These are phyloP conservation scores for Aspergillus clavatus DNA, from an alignment of 2,329 filamentous ascomycete species.

Conservation along the genomic window DNA sequence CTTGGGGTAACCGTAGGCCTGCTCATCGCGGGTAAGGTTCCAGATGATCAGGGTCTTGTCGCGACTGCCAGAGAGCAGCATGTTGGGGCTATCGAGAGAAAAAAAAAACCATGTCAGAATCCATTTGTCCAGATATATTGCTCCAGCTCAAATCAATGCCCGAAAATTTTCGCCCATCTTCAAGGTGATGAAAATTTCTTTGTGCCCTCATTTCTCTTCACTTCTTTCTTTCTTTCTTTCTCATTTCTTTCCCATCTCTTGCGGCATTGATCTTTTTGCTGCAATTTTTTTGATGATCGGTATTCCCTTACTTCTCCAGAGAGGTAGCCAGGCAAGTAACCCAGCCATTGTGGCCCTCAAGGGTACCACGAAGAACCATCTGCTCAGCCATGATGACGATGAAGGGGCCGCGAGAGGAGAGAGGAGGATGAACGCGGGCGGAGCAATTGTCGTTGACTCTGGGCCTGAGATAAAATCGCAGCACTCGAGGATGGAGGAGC, in stretches of 20 bases:
- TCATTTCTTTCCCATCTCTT: constrained; percentile 5
- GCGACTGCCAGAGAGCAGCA: constrained; percentile 95
- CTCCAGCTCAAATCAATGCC: constrained; percentile 14
- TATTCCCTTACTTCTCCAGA: constrained; percentile 81
- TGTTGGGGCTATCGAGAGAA: constrained; percentile 71
- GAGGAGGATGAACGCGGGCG: constrained; percentile 35
- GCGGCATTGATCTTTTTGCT: constrained; percentile 10
- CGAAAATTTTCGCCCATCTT: constrained; percentile 5
- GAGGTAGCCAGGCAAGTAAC: constrained; percentile 98
- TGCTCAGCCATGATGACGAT: constrained; percentile 73
- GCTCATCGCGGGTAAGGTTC: constrained; percentile 99
- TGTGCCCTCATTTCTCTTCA: too few species aligned
- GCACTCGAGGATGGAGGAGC: constrained; percentile 33
- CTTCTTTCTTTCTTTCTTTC: too few species aligned
- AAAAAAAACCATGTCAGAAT: constrained; percentile 34
- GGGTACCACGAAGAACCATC: constrained; percentile 92
- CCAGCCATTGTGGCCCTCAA: constrained; percentile 99
- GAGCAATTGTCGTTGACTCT: constrained; percentile 40
- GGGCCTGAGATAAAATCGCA: constrained; percentile 36
- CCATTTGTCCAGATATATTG: constrained; percentile 23
- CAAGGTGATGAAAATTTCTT: too few species aligned
- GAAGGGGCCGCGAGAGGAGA: constrained; percentile 35
- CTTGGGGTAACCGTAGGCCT: constrained; percentile 98
- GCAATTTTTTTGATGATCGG: constrained; percentile 10
- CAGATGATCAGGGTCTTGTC: constrained; percentile 99